These are phyloP conservation scores for Aureobasidium sp. DNA, from an alignment of 2,329 filamentous ascomycete species.

Conservation along the genomic window DNA sequence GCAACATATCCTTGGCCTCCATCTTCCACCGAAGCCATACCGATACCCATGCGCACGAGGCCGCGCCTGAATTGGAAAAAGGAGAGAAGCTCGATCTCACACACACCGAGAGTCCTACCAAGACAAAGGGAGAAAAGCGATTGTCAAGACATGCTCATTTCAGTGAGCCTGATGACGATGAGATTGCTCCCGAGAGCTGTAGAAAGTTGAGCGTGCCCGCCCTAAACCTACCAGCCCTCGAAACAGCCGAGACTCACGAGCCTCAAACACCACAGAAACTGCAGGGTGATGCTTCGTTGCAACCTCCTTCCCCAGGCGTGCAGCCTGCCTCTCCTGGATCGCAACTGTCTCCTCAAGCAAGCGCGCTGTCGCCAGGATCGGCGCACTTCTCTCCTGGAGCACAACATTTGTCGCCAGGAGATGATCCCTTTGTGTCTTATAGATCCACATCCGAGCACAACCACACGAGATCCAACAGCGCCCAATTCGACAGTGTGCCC, in stretches of 20 bases:
- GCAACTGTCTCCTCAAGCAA: background rate
- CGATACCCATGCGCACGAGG: conserved; percentile 13
- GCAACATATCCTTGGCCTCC: conserved; percentile 24
- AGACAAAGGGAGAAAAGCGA: conserved; percentile 14
- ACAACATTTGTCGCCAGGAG: conserved; percentile 1
- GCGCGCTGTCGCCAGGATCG: background rate
- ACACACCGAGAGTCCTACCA: background rate
- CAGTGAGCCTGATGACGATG: conserved; percentile 17
- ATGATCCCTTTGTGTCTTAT: conserved; percentile 4
- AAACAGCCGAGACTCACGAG: background rate
- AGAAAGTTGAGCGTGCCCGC: background rate
- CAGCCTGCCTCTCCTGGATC: background rate
- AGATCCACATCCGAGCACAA: background rate
- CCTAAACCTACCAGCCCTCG: conserved; percentile 10
- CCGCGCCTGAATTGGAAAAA: conserved; percentile 10
- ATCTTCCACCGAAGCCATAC: conserved; percentile 22
- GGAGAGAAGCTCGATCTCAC: background rate
- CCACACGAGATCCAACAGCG: conserved; percentile 5
- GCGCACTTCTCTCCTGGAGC: background rate
- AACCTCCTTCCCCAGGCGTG: background rate
- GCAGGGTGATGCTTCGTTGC: background rate
- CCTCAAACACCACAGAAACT: background rate
- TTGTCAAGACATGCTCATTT: conserved; percentile 25
- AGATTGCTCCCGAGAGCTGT: background rate
- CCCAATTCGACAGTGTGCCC: background rate